Evolutionary conservation across 2,329 filamentous ascomycete genomes (phyloP), one percentile per base, ranked within the genome.

Genomic region (Paradendryphiella salina): DNA sequence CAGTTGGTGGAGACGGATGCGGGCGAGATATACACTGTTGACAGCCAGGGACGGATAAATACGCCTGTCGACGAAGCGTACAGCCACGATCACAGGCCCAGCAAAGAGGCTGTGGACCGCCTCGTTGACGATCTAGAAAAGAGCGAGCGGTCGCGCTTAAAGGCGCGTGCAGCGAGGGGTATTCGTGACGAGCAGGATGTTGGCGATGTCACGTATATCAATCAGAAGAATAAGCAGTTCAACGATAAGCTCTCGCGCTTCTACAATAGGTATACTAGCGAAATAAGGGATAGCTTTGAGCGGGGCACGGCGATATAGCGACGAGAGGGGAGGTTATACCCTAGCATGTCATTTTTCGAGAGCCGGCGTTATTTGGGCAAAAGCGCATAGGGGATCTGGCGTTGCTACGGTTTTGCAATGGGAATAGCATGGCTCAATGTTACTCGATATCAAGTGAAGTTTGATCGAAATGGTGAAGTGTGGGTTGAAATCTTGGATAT

Each of bases 191-290:
- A 92, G 51, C 60, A 66, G 50, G 91, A 96, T 57, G 89, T 92
- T 39, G 87, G 85, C 21, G 94, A 99, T 74, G 89, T 97, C 65
- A 97, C 93, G 6, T 97, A 96, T 76, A 99, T 99, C 83, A 99
- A 99, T 77, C 91, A 96, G 77, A 96, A 99, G 69, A 99, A 99
- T 81, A 97, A 97, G 81, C 91, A 96, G 81, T 99, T 99, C 80
- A 99, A 99, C 84, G 86, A 96, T 79, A 97, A 99, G 79, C 79
- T 99, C 74, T 81, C 88, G 46, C 82, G 94, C 61, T 99, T 97
- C 78, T 99, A 99, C 77, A 94, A 99, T 78, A 96, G 96, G 80
- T 99, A 99, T 75, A 99, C 94, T 37, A 85, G 89, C 26, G 94
- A 99, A 73, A 97, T 99, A 65, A 82, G 94, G 70, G 94, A 99